Evolutionary conservation across 1,139 yeast species (phyloP).

Genomic region (Arxiozyma slooffiae): DNA sequence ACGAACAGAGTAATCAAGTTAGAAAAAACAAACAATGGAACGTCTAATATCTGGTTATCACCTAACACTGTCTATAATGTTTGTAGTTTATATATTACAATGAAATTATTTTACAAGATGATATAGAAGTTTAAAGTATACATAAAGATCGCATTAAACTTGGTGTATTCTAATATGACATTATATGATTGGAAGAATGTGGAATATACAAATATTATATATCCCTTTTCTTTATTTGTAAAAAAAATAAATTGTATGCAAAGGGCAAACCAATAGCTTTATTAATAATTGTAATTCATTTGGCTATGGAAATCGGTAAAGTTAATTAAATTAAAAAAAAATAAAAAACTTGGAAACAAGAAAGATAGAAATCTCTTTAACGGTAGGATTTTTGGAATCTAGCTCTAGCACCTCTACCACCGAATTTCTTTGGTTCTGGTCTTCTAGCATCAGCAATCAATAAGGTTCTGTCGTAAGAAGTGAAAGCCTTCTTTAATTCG

Average conservation of each 20-base stretch:
- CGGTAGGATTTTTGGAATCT: constrained; percentile 99
- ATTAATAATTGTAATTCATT: not conserved
- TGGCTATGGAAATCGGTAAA: not conserved
- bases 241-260: not conserved
- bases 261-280: not conserved
- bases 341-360: not conserved
- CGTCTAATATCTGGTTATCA: not conserved
- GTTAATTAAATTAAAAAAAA: not conserved
- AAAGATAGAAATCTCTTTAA: constrained; percentile 38
- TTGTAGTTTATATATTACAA: not conserved
- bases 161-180: not conserved
- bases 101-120: not conserved
- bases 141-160: not conserved
- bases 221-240: not conserved
- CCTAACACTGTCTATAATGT: not conserved
- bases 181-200: not conserved
- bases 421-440: constrained; percentile 99
- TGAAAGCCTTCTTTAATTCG: constrained; percentile 97
- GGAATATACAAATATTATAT: not conserved
- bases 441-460: constrained; percentile 99
- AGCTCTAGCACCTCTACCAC: constrained; percentile 99
- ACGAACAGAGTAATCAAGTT: not conserved
- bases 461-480: constrained; percentile 97
- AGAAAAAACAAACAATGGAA: not conserved
- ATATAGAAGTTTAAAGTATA: too few relatives aligned